These are phyloP conservation scores for Allantophomopsis lycopodina DNA, from an alignment of 2,329 filamentous ascomycete genomes.

Conservation along the genomic window DNA sequence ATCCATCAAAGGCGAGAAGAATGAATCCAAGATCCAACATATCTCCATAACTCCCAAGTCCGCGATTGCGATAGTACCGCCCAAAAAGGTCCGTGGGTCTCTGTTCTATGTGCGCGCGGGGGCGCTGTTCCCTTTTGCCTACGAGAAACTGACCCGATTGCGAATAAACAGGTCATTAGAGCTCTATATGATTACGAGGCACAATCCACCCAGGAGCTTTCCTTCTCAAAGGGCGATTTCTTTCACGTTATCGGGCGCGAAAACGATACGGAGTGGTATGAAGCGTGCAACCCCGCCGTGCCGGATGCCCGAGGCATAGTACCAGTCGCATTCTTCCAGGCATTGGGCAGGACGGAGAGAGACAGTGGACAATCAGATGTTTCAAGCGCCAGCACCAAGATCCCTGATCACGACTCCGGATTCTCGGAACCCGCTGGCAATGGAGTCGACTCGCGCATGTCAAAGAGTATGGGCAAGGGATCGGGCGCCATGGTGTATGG, in stretches of 20 bases:
- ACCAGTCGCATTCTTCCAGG: conserved; percentile 87
- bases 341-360: conserved; percentile 80
- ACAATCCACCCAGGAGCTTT: conserved; percentile 62
- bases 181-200: conserved; percentile 89
- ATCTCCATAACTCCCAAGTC: conserved; percentile 58
- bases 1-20: conserved; percentile 58
- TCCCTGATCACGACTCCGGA: conserved; percentile 77
- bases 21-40: conserved; percentile 42
- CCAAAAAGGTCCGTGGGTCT: conserved; percentile 47
- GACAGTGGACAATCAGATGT: conserved; percentile 65
- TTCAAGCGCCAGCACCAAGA: conserved; percentile 35
- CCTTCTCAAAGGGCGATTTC: conserved; percentile 91
- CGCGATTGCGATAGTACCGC: conserved; percentile 55
- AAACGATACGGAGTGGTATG: conserved; percentile 93
- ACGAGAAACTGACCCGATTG: too few relatives aligned
- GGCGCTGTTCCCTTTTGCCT: too few relatives aligned
- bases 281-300: conserved; percentile 88
- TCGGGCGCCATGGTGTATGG: conserved; percentile 87
- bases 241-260: conserved; percentile 96
- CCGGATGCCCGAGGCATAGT: conserved; percentile 82
- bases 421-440: conserved; percentile 48
- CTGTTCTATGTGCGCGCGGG: too few relatives aligned
- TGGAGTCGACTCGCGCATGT: conserved; percentile 18
- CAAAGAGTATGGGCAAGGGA: conserved; percentile 38
- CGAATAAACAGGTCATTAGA: conserved; percentile 66